Percentiles rank a stretch among this genome's conserved stretches.
Evolutionary conservation across 2,329 filamentous ascomycete genomes (phyloP).

Genomic region (Coniochaeta pulveracea): DNA sequence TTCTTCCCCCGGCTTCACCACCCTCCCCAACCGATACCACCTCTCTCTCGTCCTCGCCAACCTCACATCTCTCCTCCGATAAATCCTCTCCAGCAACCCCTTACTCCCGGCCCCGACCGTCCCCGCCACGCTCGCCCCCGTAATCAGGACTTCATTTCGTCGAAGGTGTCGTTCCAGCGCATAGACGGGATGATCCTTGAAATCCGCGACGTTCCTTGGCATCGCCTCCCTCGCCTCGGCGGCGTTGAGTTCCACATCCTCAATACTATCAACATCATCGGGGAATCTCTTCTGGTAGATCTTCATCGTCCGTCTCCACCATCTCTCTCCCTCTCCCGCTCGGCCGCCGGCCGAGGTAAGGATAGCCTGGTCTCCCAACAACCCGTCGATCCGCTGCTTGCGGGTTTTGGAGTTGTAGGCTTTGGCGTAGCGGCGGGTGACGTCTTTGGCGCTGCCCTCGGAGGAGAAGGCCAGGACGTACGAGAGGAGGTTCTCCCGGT

Average conservation of each 20-base stretch:
- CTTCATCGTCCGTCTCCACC: constrained; percentile 42
- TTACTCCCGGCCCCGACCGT: constrained; percentile 61
- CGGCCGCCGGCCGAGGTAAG: constrained; percentile 12
- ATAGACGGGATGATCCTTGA: constrained; percentile 75
- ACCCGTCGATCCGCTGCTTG: constrained; percentile 61
- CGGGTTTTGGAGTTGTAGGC: constrained; percentile 85
- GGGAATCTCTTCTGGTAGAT: constrained; percentile 29
- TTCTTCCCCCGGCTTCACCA: constrained; percentile 68
- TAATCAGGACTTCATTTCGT: constrained; percentile 71
- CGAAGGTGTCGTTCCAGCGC: constrained; percentile 78
- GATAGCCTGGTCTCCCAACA: constrained; percentile 1
- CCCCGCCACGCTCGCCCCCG: constrained; percentile 58
- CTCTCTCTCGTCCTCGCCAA: constrained; percentile 68
- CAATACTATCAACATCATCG: constrained; percentile 69
- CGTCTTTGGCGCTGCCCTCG: constrained; percentile 68
- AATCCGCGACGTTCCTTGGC: constrained; percentile 76
- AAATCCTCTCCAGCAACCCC: constrained; percentile 62
- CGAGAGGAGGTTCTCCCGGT: constrained; percentile 62
- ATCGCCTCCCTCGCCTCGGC: constrained; percentile 69
- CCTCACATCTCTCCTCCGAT: constrained; percentile 70
- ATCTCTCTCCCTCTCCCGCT: constrained; percentile 22
- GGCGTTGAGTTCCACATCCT: constrained; percentile 64
- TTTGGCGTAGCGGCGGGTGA: constrained; percentile 80
- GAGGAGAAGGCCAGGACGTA: constrained; percentile 83
- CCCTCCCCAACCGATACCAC: constrained; percentile 82